These are phyloP conservation scores for Chaetothyriales sp. DNA, from an alignment of 2,329 filamentous ascomycete species.

Conservation along the genomic window DNA sequence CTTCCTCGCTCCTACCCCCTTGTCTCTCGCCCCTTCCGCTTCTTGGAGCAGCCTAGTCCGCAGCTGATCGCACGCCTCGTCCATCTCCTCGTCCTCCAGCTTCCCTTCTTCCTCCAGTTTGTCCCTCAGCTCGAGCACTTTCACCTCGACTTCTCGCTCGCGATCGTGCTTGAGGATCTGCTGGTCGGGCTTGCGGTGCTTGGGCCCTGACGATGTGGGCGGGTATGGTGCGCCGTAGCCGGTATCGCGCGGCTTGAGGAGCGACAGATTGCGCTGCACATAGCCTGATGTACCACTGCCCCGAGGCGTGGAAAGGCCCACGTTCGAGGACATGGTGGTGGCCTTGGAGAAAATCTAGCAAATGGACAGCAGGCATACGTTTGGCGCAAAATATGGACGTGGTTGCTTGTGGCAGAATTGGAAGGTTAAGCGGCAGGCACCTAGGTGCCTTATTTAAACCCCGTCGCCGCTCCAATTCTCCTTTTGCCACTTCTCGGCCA, in stretches of 20 bases:
- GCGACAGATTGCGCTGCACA: constrained; percentile 87
- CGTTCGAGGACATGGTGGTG: constrained; percentile 82
- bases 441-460: no score
- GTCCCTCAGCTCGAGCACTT: constrained; percentile 81
- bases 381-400: no score
- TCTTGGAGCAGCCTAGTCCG: constrained; percentile 43
- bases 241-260: constrained; percentile 67
- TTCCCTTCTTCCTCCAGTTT: constrained; percentile 70
- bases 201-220: constrained; percentile 24
- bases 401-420: no score
- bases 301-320: constrained; percentile 84
- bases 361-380: no score
- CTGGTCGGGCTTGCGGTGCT: constrained; percentile 70
- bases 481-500: no score
- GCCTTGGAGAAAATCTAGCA: neutral
- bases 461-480: no score
- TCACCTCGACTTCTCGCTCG: constrained; percentile 80
- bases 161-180: constrained; percentile 90
- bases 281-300: constrained; percentile 95
- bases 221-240: constrained; percentile 56
- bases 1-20: constrained; percentile 32
- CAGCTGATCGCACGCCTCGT: constrained; percentile 55
- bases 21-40: constrained; percentile 17
- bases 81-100: constrained; percentile 75
- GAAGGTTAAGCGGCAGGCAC: no score